phyloP scores from a whole-genome alignment of 345 rosid genomes.

The Carallia pectinifolia region DNA sequence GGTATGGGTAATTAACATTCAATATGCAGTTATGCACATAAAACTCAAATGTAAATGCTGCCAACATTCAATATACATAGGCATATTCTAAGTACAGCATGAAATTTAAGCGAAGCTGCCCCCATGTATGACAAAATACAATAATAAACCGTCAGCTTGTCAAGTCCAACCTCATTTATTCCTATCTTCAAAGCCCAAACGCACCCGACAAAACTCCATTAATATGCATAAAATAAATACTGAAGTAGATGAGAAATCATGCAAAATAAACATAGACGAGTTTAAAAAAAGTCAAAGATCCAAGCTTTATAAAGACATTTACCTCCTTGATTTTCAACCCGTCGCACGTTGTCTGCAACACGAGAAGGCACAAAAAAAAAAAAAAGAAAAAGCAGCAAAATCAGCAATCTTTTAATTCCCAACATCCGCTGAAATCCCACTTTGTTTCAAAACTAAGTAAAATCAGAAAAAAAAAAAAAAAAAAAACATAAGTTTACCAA shows the following conservation, averaged over 20 bases:
- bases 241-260: too few relatives aligned
- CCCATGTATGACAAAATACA: background rate
- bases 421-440: too few relatives aligned
- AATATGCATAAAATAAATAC: too few relatives aligned
- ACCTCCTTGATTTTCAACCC: constrained; percentile 82
- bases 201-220: too few relatives aligned
- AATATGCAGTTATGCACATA: background rate
- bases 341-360: constrained; percentile 59
- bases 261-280: too few relatives aligned
- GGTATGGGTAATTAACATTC: background rate
- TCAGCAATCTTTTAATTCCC: background rate
- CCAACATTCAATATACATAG: too few relatives aligned
- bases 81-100: too few relatives aligned
- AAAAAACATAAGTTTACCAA: background rate
- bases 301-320: background rate
- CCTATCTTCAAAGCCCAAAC: too few relatives aligned
- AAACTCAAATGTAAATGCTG: background rate
- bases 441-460: too few relatives aligned
- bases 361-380: background rate
- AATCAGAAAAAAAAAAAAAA: background rate
- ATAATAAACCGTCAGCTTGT: background rate
- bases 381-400: background rate
- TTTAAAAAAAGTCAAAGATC: background rate
- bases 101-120: too few relatives aligned
- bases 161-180: constrained; percentile 1